phyloP scores from a whole-genome alignment of 2,329 filamentous ascomycete species.

The Beauveria bassiana region DNA sequence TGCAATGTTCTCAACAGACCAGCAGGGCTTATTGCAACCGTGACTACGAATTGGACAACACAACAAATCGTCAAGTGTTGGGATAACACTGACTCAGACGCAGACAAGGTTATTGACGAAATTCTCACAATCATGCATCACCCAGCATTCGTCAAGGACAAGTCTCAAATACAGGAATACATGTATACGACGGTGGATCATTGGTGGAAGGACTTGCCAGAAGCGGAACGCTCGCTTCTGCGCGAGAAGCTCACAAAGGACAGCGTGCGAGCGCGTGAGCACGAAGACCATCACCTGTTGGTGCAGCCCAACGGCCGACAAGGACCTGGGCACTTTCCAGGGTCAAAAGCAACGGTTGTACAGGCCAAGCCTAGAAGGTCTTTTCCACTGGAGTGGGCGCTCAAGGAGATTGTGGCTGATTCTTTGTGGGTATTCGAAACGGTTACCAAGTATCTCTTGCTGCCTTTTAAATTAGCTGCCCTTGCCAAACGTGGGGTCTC shows the following conservation, averaged over 20 bases:
- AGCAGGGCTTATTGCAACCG: slow-evolving; percentile 21
- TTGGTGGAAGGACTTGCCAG: slow-evolving; percentile 55
- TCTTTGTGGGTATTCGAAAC: slow-evolving; percentile 3
- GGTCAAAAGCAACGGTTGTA: slow-evolving; percentile 18
- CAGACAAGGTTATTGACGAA: slow-evolving; percentile 69
- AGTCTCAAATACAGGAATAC: slow-evolving; percentile 65
- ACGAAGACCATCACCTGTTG: slow-evolving; percentile 22
- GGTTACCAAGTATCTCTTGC: background rate
- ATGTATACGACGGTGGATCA: slow-evolving; percentile 76
- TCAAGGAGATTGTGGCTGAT: slow-evolving; percentile 3
- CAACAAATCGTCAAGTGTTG: slow-evolving; percentile 38
- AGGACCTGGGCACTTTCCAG: slow-evolving; percentile 20
- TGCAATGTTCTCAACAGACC: slow-evolving; percentile 51
- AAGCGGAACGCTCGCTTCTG: slow-evolving; percentile 16
- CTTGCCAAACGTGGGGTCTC: background rate
- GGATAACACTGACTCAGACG: slow-evolving; percentile 70
- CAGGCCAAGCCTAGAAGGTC: slow-evolving; percentile 15
- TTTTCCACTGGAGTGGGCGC: slow-evolving; percentile 18
- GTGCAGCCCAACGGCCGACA: slow-evolving; percentile 17
- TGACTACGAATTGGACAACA: slow-evolving; percentile 22
- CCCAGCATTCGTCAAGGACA: slow-evolving; percentile 65
- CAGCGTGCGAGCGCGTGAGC: slow-evolving; percentile 18
- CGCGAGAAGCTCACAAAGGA: slow-evolving; percentile 20
- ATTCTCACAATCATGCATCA: slow-evolving; percentile 77
- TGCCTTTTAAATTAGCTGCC: background rate